Evolutionary conservation across 495 filamentous ascomycete species (phyloP).

Genomic region (Lasiosphaeria ovina): DNA sequence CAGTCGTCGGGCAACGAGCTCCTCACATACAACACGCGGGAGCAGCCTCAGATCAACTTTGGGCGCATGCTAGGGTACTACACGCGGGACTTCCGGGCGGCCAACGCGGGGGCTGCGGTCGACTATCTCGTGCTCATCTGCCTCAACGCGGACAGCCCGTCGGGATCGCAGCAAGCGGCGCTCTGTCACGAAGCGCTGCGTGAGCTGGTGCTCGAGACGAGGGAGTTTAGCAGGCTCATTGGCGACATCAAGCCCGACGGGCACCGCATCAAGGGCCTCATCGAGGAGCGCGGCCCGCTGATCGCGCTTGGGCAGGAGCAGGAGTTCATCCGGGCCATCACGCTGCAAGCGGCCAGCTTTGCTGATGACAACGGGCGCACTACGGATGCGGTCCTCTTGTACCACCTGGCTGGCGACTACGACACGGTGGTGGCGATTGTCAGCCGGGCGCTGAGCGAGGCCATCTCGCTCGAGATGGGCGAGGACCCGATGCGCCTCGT

Average conservation of each 20-base stretch:
- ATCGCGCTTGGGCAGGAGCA: conserved; percentile 75
- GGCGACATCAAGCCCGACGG: conserved; percentile 87
- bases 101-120: conserved; percentile 78
- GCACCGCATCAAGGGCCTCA: conserved; percentile 73
- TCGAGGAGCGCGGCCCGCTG: conserved; percentile 84
- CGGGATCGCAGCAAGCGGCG: conserved; percentile 71
- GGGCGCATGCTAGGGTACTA: conserved; percentile 90
- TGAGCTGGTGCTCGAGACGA: conserved; percentile 91
- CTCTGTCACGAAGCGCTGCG: conserved; percentile 91
- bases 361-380: conserved; percentile 92
- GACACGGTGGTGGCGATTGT: conserved; percentile 85
- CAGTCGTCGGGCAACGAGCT: conserved; percentile 68
- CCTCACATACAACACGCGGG: conserved; percentile 64
- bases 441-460: conserved; percentile 86
- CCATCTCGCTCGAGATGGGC: conserved; percentile 77
- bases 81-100: conserved; percentile 89
- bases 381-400: conserved; percentile 89
- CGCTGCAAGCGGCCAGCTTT: conserved; percentile 80
- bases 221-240: conserved; percentile 89
- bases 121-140: conserved; percentile 94
- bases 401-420: conserved; percentile 92
- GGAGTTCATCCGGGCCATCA: conserved; percentile 83
- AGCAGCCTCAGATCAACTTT: conserved; percentile 89
- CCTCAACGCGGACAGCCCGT: conserved; percentile 79
- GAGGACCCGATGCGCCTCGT: conserved; percentile 70